Conservation (phyloP, 2,329 filamentous ascomycete genomes). For the Didymella pomorum region DNA sequence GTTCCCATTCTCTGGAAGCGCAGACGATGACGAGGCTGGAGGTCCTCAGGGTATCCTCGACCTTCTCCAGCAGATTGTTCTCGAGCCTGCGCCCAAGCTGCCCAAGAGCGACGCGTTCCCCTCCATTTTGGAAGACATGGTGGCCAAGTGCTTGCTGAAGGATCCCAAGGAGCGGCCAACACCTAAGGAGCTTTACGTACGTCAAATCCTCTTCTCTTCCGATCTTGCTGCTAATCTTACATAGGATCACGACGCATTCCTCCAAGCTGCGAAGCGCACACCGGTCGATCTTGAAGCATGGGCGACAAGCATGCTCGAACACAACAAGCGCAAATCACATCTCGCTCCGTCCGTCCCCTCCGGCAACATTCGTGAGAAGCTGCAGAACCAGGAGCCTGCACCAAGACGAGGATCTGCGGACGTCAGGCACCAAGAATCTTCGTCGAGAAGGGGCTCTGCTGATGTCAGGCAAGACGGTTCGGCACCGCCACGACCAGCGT, state of each 20-base stretch:
- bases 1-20: constrained; percentile 91
- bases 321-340: constrained; percentile 94
- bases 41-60: constrained; percentile 94
- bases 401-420: constrained; percentile 36
- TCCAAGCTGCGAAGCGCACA: constrained; percentile 95
- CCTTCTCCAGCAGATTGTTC: constrained; percentile 94
- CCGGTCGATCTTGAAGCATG: constrained; percentile 93
- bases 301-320: constrained; percentile 93
- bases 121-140: constrained; percentile 92
- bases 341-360: constrained; percentile 81
- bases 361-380: constrained; percentile 55
- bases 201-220: constrained; percentile 45
- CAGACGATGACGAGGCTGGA: constrained; percentile 71
- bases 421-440: constrained; percentile 38
- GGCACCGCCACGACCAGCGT: constrained; percentile 50
- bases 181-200: constrained; percentile 89
- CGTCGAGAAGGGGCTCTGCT: constrained; percentile 35
- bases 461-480: constrained; percentile 37
- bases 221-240: constrained; percentile 24
- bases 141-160: constrained; percentile 94
- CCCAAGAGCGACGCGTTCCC: constrained; percentile 99
- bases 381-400: constrained; percentile 47
- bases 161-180: constrained; percentile 88
- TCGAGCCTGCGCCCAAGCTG: constrained; percentile 90
- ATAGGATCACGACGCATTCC: constrained; percentile 89